These are phyloP conservation scores for Bipolaris victoriae DNA, from an alignment of 2,329 filamentous ascomycete genomes.

Conservation along the genomic window DNA sequence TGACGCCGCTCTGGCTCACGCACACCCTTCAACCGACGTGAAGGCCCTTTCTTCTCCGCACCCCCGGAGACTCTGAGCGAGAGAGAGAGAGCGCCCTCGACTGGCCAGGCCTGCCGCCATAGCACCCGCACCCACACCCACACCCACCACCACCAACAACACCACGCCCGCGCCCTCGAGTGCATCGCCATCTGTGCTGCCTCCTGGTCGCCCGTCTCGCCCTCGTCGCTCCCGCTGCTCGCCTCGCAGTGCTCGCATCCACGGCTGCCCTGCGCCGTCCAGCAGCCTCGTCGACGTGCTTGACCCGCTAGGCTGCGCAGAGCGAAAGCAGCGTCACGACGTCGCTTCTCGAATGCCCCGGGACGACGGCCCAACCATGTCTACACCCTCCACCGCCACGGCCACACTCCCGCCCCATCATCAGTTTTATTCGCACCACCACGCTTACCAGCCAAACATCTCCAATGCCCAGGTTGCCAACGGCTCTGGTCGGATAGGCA, in stretches of 20 bases:
- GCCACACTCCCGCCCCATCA: conserved; percentile 51
- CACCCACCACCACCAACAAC: conserved; percentile 20
- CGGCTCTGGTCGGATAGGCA: conserved; percentile 42
- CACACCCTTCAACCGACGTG: conserved; percentile 25
- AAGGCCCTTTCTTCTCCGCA: conserved; percentile 32
- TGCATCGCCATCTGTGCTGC: conserved; percentile 14
- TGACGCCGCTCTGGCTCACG: conserved; percentile 21
- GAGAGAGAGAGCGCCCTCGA: conserved; percentile 2
- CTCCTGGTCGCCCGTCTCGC: not conserved
- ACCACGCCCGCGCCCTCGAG: conserved; percentile 12
- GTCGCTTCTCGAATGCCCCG: conserved; percentile 32
- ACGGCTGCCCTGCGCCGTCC: conserved; percentile 14
- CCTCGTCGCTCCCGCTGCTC: not conserved
- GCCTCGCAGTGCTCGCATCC: conserved; percentile 12
- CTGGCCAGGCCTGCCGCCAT: conserved; percentile 30
- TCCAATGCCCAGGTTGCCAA: conserved; percentile 46
- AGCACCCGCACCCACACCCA: conserved; percentile 28
- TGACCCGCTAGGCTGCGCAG: conserved; percentile 25
- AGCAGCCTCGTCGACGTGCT: conserved; percentile 22
- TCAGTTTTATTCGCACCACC: conserved; percentile 51
- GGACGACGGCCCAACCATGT: conserved; percentile 44
- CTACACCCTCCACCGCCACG: conserved; percentile 53
- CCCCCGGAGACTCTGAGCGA: conserved; percentile 3
- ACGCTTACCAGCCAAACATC: conserved; percentile 42
- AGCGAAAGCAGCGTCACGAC: conserved; percentile 38